Percentiles rank a stretch among this genome's conserved stretches.
phyloP scores from a whole-genome alignment of 805 yeast genomes.

The Maudiozyma serrabonitensis region DNA sequence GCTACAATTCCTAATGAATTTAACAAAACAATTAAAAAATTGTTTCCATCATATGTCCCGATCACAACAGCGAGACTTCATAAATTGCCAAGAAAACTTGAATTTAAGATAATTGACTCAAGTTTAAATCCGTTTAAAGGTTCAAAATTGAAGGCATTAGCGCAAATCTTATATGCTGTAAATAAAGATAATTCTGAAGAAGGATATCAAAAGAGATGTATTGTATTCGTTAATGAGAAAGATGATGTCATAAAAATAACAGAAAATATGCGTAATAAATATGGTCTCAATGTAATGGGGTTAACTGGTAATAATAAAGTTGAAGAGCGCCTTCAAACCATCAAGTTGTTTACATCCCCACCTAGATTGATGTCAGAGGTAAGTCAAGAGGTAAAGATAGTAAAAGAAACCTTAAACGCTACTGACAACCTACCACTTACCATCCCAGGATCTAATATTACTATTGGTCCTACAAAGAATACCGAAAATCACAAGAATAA shows the following conservation, averaged over 20 bases:
- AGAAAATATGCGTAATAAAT: conserved; percentile 38
- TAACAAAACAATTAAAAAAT: conserved; percentile 44
- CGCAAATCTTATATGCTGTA: conserved; percentile 81
- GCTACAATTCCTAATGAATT: conserved; percentile 85
- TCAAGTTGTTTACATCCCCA: conserved; percentile 55
- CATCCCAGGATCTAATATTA: conserved; percentile 31
- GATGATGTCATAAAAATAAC: conserved; percentile 52
- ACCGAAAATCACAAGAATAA: conserved; percentile 1
- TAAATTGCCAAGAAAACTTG: conserved; percentile 67
- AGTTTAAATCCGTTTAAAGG: conserved; percentile 73
- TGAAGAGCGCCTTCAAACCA: conserved; percentile 47
- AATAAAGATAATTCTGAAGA: conserved; percentile 74
- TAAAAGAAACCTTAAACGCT: neutral
- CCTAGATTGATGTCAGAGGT: conserved; percentile 37
- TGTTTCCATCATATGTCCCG: conserved; percentile 57
- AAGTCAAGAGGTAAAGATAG: neutral
- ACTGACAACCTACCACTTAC: neutral
- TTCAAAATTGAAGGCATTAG: conserved; percentile 72
- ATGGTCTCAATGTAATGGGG: conserved; percentile 52
- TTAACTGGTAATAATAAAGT: conserved; percentile 57
- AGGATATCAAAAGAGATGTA: conserved; percentile 64
- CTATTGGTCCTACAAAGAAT: neutral
- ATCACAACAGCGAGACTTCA: conserved; percentile 78
- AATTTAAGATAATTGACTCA: conserved; percentile 68
- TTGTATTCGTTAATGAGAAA: conserved; percentile 77